Conservation (phyloP, 176 grass and related monocot genomes). For the Paspalum notatum region DNA sequence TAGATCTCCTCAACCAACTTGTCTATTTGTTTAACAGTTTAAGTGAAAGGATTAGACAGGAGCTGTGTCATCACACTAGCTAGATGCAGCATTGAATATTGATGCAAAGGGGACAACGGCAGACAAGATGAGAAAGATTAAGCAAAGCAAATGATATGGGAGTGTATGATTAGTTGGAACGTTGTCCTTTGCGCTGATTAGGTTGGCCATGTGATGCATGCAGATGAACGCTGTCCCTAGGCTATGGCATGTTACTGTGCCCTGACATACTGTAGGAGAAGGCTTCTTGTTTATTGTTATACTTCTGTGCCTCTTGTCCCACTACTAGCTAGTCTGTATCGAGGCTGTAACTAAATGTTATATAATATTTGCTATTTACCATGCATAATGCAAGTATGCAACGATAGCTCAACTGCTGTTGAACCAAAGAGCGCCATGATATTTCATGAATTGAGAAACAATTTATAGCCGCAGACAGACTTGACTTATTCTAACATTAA, state of each 20-base stretch:
- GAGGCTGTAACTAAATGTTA: neutral
- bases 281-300: slow-evolving; percentile 35
- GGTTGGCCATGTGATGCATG: slow-evolving; percentile 56
- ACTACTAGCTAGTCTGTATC: slow-evolving; percentile 8
- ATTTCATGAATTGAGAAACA: neutral
- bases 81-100: slow-evolving; percentile 30
- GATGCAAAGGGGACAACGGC: slow-evolving; percentile 16
- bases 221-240: neutral
- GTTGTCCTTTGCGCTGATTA: slow-evolving; percentile 30
- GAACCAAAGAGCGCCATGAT: neutral
- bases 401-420: neutral
- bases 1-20: slow-evolving; percentile 56
- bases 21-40: slow-evolving; percentile 42
- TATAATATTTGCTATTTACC: slow-evolving; percentile 21
- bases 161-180: slow-evolving; percentile 42
- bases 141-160: slow-evolving; percentile 39
- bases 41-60: slow-evolving; percentile 42
- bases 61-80: slow-evolving; percentile 41
- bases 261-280: slow-evolving; percentile 32
- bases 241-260: slow-evolving; percentile 40
- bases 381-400: slow-evolving; percentile 20
- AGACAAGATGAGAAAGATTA: slow-evolving; percentile 37
- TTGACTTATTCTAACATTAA: neutral
- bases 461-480: neutral
- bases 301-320: slow-evolving; percentile 43